These are phyloP conservation scores for Lippia alba DNA, from an alignment of 305 asterid genomes.

Conservation along the genomic window DNA sequence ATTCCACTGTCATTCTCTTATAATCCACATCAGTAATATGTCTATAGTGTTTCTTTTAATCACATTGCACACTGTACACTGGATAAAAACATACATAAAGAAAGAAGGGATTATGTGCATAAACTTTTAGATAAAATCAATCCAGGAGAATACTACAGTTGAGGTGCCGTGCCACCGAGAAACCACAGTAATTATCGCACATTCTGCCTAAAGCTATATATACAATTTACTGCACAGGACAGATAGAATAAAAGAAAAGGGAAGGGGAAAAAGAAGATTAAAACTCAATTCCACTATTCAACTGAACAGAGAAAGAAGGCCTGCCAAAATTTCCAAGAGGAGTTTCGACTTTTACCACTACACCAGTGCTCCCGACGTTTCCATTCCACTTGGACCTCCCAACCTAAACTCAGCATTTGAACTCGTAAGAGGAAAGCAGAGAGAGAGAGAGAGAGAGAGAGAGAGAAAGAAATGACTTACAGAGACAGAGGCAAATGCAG, in stretches of 20 bases:
- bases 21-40: too few species aligned
- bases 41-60: too few species aligned
- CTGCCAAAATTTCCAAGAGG: conserved; percentile 70
- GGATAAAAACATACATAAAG: too few species aligned
- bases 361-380: conserved; percentile 83
- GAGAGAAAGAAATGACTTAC: conserved; percentile 48
- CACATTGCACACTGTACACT: too few species aligned
- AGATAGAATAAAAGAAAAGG: not conserved
- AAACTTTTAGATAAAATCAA: not conserved
- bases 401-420: conserved; percentile 54
- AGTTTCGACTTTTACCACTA: conserved; percentile 82
- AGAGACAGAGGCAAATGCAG: conserved; percentile 89
- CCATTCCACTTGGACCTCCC: conserved; percentile 99
- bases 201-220: conserved; percentile 33
- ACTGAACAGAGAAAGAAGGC: conserved; percentile 82
- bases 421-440: too few species aligned
- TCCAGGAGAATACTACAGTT: not conserved
- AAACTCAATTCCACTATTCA: conserved; percentile 89
- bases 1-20: too few species aligned
- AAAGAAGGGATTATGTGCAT: not conserved
- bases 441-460: not conserved
- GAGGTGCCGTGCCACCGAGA: not conserved
- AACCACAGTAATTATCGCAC: not conserved
- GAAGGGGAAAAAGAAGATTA: conserved; percentile 27
- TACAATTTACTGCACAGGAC: conserved; percentile 32